phyloP scores from a whole-genome alignment of 2,329 filamentous ascomycete genomes.

The Alternaria incomplexa region DNA sequence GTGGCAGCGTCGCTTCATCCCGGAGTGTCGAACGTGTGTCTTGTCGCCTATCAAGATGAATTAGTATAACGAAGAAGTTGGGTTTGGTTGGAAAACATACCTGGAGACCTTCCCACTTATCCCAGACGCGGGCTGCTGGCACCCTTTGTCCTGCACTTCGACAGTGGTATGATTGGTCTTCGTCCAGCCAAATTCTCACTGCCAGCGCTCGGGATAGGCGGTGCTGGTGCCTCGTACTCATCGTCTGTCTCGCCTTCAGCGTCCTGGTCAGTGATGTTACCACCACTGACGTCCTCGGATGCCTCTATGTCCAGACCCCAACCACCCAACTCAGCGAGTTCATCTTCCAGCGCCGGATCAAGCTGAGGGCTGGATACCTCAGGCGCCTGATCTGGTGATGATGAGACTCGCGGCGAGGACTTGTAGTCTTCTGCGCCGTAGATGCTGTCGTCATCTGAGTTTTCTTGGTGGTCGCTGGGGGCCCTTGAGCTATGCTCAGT shows the following conservation, averaged over 20 bases:
- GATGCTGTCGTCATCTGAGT: neutral
- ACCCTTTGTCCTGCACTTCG: conserved; percentile 1
- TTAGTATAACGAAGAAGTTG: neutral
- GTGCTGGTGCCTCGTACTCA: neutral
- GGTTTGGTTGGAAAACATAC: neutral
- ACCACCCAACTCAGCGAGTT: neutral
- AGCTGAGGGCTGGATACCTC: neutral
- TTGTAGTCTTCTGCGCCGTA: neutral
- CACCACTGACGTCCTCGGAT: neutral
- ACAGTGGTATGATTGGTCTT: neutral
- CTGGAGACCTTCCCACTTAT: neutral
- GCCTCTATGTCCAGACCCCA: neutral
- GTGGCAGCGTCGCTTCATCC: neutral
- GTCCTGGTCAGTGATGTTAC: neutral
- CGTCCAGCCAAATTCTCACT: neutral
- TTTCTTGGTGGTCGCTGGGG: neutral
- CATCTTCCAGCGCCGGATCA: neutral
- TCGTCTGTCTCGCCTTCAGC: conserved; percentile 1
- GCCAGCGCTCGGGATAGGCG: neutral
- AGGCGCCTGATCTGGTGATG: neutral
- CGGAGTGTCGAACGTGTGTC: neutral
- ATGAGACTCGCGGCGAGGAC: neutral
- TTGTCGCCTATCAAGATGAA: neutral
- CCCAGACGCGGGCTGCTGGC: neutral
- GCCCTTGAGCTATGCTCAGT: neutral